Evolutionary conservation across 2,329 filamentous ascomycete species (phyloP).

Genomic region (Aphanoascus verrucosus): DNA sequence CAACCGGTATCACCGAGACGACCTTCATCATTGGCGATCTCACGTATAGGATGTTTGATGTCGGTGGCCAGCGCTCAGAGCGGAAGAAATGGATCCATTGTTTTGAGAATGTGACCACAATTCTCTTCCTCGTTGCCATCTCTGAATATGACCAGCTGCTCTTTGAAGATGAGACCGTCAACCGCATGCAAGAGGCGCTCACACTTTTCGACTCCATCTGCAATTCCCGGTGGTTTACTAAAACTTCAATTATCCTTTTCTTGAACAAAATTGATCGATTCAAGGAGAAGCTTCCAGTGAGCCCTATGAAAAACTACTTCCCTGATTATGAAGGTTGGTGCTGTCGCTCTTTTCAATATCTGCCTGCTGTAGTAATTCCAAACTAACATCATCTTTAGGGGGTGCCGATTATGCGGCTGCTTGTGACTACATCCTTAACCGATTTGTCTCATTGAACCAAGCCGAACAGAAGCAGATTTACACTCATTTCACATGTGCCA

Average conservation of each 20-base stretch:
- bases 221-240: conserved; percentile 62
- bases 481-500: conserved; percentile 98
- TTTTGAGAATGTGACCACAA: conserved; percentile 95
- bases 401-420: conserved; percentile 91
- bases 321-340: conserved; percentile 59
- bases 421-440: conserved; percentile 97
- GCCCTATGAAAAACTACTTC: conserved; percentile 67
- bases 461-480: conserved; percentile 99
- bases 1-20: conserved; percentile 92
- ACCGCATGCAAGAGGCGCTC: conserved; percentile 63
- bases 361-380: conserved; percentile 10
- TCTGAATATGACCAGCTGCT: conserved; percentile 94
- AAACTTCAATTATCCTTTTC: conserved; percentile 62
- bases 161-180: conserved; percentile 90
- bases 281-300: conserved; percentile 63
- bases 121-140: conserved; percentile 92
- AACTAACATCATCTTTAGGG: conserved; percentile 39
- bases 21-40: conserved; percentile 91
- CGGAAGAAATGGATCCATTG: conserved; percentile 99
- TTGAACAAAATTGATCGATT: conserved; percentile 67
- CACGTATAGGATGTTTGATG: conserved; percentile 95
- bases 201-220: conserved; percentile 63
- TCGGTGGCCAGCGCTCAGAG: conserved; percentile 89
- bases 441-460: conserved; percentile 96
- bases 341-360: background rate